Conservation (phyloP, 148 eudicot genomes). For the Chenopodium berlandieri region DNA sequence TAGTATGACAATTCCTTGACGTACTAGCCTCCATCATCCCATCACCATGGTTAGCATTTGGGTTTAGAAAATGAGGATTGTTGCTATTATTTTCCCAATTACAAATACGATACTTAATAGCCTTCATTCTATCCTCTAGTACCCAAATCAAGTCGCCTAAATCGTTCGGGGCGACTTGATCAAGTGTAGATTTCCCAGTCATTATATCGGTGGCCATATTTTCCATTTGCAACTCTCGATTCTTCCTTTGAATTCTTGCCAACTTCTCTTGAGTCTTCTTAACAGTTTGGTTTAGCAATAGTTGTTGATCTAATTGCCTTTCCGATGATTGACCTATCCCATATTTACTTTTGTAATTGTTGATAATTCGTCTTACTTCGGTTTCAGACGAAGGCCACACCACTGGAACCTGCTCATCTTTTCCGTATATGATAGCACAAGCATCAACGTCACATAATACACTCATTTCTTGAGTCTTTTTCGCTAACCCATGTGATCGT, state of each 20-base stretch:
- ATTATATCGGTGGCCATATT: not conserved
- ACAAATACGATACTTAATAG: not conserved
- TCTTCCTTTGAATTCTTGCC: not conserved
- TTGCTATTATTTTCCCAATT: not conserved
- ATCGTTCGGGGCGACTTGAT: not conserved
- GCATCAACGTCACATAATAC: not conserved
- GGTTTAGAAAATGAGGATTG: too few species aligned
- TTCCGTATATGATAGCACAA: slow-evolving; percentile 2
- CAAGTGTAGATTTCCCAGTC: not conserved
- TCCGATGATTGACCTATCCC: not conserved
- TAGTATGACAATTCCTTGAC: too few species aligned
- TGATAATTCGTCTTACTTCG: not conserved
- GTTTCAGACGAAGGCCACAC: not conserved
- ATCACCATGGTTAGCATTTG: too few species aligned
- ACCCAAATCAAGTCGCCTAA: slow-evolving; percentile 6
- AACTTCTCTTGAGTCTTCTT: not conserved
- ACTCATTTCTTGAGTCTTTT: not conserved
- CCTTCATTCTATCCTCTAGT: not conserved
- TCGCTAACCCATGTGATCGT: not conserved
- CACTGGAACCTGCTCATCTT: not conserved
- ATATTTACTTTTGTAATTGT: not conserved
- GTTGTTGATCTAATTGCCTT: not conserved
- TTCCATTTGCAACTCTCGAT: slow-evolving; percentile 14
- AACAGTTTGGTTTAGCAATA: not conserved
- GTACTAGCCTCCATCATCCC: too few species aligned